These are phyloP conservation scores for Pythium brassicae DNA, from an alignment of 352 stramenopile species.

Conservation along the genomic window DNA sequence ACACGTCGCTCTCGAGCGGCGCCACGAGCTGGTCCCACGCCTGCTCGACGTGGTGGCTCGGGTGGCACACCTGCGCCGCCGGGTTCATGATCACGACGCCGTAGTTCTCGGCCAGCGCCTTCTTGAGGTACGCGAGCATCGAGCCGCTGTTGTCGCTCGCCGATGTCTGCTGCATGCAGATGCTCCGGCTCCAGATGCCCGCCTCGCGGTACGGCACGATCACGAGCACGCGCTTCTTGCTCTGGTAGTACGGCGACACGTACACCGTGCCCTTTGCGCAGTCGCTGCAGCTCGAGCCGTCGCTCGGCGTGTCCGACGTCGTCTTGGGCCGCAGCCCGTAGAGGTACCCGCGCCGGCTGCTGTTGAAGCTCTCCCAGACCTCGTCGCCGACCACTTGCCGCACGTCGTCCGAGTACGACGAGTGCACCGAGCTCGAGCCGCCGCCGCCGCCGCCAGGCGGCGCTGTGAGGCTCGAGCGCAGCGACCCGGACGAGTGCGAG, in stretches of 20 bases:
- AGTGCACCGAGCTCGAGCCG: conserved; percentile 3
- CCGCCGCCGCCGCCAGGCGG: conserved; percentile 3
- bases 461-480: neutral
- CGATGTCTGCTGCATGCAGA: conserved; percentile 70
- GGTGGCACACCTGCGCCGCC: conserved; percentile 68
- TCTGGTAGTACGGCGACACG: conserved; percentile 55
- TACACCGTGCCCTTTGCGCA: conserved; percentile 69
- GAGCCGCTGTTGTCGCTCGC: conserved; percentile 57
- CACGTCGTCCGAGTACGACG: conserved; percentile 23
- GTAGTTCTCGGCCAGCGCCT: conserved; percentile 78
- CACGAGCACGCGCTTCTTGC: conserved; percentile 62
- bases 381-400: conserved; percentile 15
- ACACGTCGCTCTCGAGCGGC: conserved; percentile 61
- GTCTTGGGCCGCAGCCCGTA: conserved; percentile 23
- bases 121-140: conserved; percentile 79
- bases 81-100: conserved; percentile 83
- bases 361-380: conserved; percentile 17
- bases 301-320: conserved; percentile 19
- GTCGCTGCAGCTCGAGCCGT: conserved; percentile 35
- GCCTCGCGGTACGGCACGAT: conserved; percentile 84
- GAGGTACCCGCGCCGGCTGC: conserved; percentile 16
- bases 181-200: conserved; percentile 82
- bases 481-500: conserved; percentile 3
- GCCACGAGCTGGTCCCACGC: conserved; percentile 77
- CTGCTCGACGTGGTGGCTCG: conserved; percentile 65